phyloP scores from a whole-genome alignment of 176 grass and related monocot species.

The Paspalum notatum region DNA sequence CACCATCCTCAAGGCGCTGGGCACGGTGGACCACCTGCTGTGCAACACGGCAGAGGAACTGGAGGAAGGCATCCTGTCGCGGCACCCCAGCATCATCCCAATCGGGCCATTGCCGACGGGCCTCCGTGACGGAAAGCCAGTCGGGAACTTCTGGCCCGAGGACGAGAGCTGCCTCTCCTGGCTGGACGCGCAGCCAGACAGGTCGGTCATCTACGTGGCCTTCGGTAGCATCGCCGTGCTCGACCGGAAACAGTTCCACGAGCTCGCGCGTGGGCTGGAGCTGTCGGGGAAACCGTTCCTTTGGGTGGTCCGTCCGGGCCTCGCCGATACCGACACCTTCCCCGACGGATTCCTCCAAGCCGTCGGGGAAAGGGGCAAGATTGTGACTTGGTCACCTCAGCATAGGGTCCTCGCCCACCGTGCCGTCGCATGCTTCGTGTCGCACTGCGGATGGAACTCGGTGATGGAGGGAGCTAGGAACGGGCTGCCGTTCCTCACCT shows the following conservation, averaged over 20 bases:
- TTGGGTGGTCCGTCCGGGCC: constrained; percentile 48
- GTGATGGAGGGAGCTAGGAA: constrained; percentile 12
- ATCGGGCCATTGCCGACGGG: constrained; percentile 43
- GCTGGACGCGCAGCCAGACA: constrained; percentile 22
- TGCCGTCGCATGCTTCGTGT: constrained; percentile 4
- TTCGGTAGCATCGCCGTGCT: constrained; percentile 56
- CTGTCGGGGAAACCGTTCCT: constrained; percentile 43
- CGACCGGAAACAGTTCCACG: constrained; percentile 28
- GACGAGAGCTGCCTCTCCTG: constrained; percentile 41
- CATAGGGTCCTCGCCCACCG: background rate
- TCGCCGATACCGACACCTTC: background rate
- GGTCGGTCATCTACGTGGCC: constrained; percentile 53
- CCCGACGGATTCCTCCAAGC: background rate
- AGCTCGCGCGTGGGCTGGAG: constrained; percentile 44
- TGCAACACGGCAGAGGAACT: constrained; percentile 54
- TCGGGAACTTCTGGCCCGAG: constrained; percentile 48
- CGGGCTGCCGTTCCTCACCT: constrained; percentile 34
- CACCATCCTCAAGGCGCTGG: background rate
- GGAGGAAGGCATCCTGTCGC: constrained; percentile 26
- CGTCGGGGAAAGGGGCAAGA: constrained; percentile 29
- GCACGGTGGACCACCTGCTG: constrained; percentile 19
- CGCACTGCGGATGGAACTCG: constrained; percentile 66
- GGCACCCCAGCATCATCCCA: constrained; percentile 31
- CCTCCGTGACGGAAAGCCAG: constrained; percentile 1
- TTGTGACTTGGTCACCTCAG: constrained; percentile 30